Percentiles rank a stretch among this genome's conserved stretches.
phyloP scores from a whole-genome alignment of 352 stramenopile genomes.

The Globisporangium canariense region DNA sequence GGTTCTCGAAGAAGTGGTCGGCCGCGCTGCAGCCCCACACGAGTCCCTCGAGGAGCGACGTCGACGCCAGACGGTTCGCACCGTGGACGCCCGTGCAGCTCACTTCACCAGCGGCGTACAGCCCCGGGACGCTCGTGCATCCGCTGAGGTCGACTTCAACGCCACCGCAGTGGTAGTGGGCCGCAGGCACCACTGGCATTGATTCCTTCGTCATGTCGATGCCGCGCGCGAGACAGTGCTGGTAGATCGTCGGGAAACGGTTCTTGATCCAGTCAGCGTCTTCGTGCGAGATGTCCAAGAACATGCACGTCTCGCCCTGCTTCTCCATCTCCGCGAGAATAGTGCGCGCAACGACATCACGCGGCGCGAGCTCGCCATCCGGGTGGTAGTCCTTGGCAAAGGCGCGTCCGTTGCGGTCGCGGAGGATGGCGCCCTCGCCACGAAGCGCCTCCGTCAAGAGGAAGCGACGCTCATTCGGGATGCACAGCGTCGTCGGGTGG shows the following conservation, averaged over 20 bases:
- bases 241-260: slow-evolving; percentile 87
- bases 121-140: slow-evolving; percentile 64
- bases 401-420: slow-evolving; percentile 62
- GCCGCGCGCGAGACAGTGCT: slow-evolving; percentile 69
- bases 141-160: slow-evolving; percentile 89
- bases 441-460: slow-evolving; percentile 92
- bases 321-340: slow-evolving; percentile 91
- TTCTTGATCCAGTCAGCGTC: slow-evolving; percentile 78
- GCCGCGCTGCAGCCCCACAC: slow-evolving; percentile 91
- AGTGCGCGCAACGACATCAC: slow-evolving; percentile 91
- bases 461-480: slow-evolving; percentile 88
- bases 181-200: slow-evolving; percentile 90
- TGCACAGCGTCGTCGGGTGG: slow-evolving; percentile 93
- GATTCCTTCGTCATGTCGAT: slow-evolving; percentile 91
- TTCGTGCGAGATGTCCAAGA: slow-evolving; percentile 91
- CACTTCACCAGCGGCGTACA: slow-evolving; percentile 93
- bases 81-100: slow-evolving; percentile 93
- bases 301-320: slow-evolving; percentile 81
- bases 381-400: slow-evolving; percentile 93
- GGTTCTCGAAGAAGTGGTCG: slow-evolving; percentile 56
- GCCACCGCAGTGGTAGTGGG: slow-evolving; percentile 94
- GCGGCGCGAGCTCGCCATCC: slow-evolving; percentile 89
- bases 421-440: slow-evolving; percentile 90
- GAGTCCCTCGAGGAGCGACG: slow-evolving; percentile 91
- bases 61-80: slow-evolving; percentile 92